Conservation (phyloP, 2,329 filamentous ascomycete species). For the Neurospora sp. region DNA sequence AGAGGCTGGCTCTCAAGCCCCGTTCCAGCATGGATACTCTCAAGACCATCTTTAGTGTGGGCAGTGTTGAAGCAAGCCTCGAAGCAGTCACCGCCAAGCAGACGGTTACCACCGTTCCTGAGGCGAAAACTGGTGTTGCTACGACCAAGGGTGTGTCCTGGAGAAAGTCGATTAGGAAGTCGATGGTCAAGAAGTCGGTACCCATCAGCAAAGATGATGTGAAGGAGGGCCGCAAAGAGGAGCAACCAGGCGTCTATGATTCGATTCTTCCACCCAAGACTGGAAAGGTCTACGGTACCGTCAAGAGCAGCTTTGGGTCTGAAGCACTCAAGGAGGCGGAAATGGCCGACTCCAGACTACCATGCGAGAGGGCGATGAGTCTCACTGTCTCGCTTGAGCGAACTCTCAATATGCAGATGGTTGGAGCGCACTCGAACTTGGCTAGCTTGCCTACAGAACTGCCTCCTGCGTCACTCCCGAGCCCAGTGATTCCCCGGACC, state of each 20-base stretch:
- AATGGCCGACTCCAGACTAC: neutral
- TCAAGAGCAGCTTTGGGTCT: conserved; percentile 16
- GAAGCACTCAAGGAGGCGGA: neutral
- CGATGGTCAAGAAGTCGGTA: conserved; percentile 24
- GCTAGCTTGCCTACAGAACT: conserved; percentile 5
- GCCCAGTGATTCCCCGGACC: conserved; percentile 20
- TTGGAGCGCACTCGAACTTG: conserved; percentile 6
- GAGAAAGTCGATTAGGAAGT: conserved; percentile 22
- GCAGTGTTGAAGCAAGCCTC: conserved; percentile 30
- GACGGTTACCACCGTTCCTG: conserved; percentile 3
- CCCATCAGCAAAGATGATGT: conserved; percentile 10
- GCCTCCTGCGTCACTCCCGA: conserved; percentile 17
- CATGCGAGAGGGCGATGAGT: conserved; percentile 21
- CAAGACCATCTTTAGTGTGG: conserved; percentile 41
- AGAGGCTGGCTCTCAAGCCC: conserved; percentile 27
- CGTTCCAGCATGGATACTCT: conserved; percentile 38
- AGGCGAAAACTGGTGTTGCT: neutral
- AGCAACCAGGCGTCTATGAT: conserved; percentile 5
- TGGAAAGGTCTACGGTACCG: conserved; percentile 14
- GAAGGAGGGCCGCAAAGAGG: conserved; percentile 1
- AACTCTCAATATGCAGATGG: conserved; percentile 13
- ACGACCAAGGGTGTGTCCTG: conserved; percentile 12
- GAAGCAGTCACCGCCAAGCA: conserved; percentile 14
- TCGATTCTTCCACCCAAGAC: conserved; percentile 13
- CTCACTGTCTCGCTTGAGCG: conserved; percentile 22